Evolutionary conservation across 2,329 filamentous ascomycete species (phyloP).

Genomic region (Aspergillus sp.): DNA sequence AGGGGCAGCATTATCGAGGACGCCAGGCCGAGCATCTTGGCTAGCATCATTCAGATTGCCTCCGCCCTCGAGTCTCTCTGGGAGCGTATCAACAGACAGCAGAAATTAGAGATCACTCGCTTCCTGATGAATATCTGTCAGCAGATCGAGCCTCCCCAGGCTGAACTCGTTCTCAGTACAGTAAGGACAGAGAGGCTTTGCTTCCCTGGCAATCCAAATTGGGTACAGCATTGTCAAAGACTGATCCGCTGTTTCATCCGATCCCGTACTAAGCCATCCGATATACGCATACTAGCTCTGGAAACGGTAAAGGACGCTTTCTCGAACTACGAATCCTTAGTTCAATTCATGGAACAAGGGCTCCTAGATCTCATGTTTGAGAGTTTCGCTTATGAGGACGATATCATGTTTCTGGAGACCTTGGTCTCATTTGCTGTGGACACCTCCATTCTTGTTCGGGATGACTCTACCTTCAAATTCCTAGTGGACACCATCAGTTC

Average conservation of each 20-base stretch:
- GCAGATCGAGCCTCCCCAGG: constrained; percentile 38
- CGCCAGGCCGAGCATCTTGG: constrained; percentile 36
- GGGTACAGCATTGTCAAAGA: constrained; percentile 34
- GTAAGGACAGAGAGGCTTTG: constrained; percentile 35
- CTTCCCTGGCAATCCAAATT: constrained; percentile 32
- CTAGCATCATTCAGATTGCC: constrained; percentile 38
- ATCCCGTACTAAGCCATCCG: constrained; percentile 37
- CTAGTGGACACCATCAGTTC: constrained; percentile 35
- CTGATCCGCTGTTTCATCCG: constrained; percentile 39
- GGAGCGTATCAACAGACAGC: constrained; percentile 36
- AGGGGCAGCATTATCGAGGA: constrained; percentile 34
- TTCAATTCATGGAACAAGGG: constrained; percentile 33
- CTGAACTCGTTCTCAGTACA: constrained; percentile 38
- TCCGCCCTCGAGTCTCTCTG: constrained; percentile 37
- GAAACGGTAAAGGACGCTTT: constrained; percentile 42
- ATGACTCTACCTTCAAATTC: constrained; percentile 33
- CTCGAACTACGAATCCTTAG: constrained; percentile 27
- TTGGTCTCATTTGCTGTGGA: constrained; percentile 41
- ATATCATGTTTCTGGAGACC: constrained; percentile 39
- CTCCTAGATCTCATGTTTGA: constrained; percentile 34
- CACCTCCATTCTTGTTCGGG: constrained; percentile 26
- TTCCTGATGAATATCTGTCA: constrained; percentile 38
- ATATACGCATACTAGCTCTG: constrained; percentile 41
- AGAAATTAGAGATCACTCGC: constrained; percentile 35
- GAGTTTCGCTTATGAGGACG: constrained; percentile 38